These are phyloP conservation scores for Zangia roseola DNA, from an alignment of 768 basidiomycete genomes.

Conservation along the genomic window DNA sequence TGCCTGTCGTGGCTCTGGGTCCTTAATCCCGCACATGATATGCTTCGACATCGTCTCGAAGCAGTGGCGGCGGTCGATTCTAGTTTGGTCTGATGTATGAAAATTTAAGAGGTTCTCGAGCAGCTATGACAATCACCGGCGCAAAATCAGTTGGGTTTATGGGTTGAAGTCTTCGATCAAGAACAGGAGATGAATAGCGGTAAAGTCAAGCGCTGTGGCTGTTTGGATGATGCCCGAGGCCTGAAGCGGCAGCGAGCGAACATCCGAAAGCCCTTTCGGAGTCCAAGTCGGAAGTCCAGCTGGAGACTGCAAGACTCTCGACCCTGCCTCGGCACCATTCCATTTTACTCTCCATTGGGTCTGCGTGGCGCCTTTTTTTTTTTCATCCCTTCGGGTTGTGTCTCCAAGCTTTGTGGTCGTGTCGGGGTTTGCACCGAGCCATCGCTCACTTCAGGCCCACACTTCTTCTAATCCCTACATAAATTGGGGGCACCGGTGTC, in stretches of 20 bases:
- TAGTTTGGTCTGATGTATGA: constrained; percentile 2
- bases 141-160: constrained; percentile 2
- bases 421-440: neutral
- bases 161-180: neutral
- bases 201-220: neutral
- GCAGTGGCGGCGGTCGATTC: constrained; percentile 10
- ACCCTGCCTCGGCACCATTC: too few species aligned
- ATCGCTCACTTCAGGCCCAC: neutral
- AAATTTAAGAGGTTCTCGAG: neutral
- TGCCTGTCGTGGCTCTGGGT: too few species aligned
- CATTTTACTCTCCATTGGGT: neutral
- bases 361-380: neutral
- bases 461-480: neutral
- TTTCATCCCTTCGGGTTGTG: neutral
- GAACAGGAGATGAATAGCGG: neutral
- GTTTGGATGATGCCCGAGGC: neutral
- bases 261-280: too few species aligned
- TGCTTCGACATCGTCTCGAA: too few species aligned
- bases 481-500: neutral
- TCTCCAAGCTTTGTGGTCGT: neutral
- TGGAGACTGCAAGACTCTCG: too few species aligned
- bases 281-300: too few species aligned
- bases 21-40: too few species aligned
- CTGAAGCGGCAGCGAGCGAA: too few species aligned
- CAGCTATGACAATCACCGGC: neutral